phyloP scores from a whole-genome alignment of 495 filamentous ascomycete genomes.

The Friedmanniomyces simplex region DNA sequence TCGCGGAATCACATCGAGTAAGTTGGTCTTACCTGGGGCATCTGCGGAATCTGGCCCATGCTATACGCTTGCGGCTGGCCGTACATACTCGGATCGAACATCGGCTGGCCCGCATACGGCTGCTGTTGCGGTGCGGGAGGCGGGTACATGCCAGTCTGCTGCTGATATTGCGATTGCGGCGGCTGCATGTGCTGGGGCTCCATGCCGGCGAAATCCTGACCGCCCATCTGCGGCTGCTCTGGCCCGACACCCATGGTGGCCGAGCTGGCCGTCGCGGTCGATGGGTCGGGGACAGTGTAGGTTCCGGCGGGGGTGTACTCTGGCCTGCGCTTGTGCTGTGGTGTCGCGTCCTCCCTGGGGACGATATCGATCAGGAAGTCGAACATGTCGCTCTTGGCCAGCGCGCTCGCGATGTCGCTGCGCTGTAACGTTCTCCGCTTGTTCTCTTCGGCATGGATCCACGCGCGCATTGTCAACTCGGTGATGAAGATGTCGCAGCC shows the following conservation, averaged over 20 bases:
- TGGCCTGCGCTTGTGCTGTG: constrained; percentile 65
- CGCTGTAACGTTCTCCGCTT: constrained; percentile 91
- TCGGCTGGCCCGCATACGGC: constrained; percentile 35
- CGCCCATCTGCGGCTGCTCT: constrained; percentile 50
- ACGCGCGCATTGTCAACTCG: constrained; percentile 98
- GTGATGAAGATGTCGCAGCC: constrained; percentile 99
- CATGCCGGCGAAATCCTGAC: constrained; percentile 42
- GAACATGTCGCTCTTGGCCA: constrained; percentile 98
- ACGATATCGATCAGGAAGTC: constrained; percentile 99
- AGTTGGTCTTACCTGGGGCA: constrained; percentile 39
- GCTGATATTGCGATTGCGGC: constrained; percentile 52
- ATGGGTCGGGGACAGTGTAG: constrained; percentile 20
- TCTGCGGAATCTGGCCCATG: constrained; percentile 44
- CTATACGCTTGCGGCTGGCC: constrained; percentile 27
- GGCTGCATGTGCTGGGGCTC: constrained; percentile 18
- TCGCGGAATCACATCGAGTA: constrained; percentile 51
- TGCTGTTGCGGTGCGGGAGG: constrained; percentile 53
- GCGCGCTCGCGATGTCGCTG: constrained; percentile 88
- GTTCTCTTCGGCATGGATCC: constrained; percentile 99
- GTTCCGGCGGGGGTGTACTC: constrained; percentile 40
- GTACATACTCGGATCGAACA: constrained; percentile 78
- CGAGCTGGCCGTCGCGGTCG: constrained; percentile 17
- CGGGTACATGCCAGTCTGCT: constrained; percentile 67
- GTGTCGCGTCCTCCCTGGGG: constrained; percentile 84
- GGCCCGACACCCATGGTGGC: constrained; percentile 41